A percentile compares a stretch with the other conserved stretches of the same genome.
phyloP scores from a whole-genome alignment of 2,329 filamentous ascomycete genomes.

The Mollisia scopiformis region DNA sequence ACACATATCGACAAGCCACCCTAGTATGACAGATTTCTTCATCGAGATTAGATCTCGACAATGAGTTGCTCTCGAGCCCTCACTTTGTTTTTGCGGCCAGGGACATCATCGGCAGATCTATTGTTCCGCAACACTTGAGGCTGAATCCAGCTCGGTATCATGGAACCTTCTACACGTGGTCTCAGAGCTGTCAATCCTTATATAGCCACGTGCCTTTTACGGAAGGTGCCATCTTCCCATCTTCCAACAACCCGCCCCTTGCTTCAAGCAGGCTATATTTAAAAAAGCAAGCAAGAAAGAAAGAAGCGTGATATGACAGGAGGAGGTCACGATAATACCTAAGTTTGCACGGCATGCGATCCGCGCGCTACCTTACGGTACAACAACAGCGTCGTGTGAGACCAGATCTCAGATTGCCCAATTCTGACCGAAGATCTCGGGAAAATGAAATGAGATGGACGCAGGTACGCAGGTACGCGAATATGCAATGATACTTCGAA shows the following conservation, averaged over 20 bases:
- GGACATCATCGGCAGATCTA: not conserved
- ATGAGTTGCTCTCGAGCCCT: not conserved
- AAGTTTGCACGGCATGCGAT: not conserved
- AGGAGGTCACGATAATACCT: slow-evolving; percentile 1
- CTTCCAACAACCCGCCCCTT: not conserved
- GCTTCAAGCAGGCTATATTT: not conserved
- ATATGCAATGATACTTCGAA: not conserved
- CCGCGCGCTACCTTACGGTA: slow-evolving; percentile 11
- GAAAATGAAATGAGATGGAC: not conserved
- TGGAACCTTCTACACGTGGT: not conserved
- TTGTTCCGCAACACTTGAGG: not conserved
- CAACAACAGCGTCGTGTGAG: not conserved
- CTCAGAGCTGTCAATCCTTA: not conserved
- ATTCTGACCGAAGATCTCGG: not conserved
- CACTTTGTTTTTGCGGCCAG: not conserved
- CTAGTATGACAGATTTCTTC: not conserved
- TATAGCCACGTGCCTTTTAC: not conserved
- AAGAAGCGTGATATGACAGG: not conserved
- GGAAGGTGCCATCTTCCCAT: no score
- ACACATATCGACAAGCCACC: not conserved
- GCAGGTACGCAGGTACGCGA: not conserved
- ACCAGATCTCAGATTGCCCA: not conserved
- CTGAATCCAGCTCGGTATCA: not conserved
- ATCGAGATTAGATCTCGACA: not conserved
- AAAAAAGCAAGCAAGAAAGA: not conserved